These are phyloP conservation scores for Irpex sp. DNA, from an alignment of 1,284 basidiomycete species.

Conservation along the genomic window DNA sequence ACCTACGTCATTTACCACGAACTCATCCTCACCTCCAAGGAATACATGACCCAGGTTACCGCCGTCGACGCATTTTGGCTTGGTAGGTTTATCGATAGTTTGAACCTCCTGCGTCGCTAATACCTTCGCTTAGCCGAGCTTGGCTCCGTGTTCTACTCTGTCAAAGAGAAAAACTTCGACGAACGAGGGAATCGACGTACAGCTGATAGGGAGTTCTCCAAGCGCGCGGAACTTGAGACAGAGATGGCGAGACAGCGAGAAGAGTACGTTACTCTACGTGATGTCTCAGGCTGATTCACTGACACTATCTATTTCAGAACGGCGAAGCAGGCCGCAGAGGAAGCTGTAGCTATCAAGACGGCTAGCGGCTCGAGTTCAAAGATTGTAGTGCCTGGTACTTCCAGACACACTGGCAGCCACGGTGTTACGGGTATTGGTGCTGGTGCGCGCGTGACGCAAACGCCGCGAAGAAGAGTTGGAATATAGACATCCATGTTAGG, in stretches of 20 bases:
- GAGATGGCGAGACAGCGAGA: conserved; percentile 87
- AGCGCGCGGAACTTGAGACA: conserved; percentile 84
- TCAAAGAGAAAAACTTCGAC: conserved; percentile 94
- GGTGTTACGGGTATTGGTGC: conserved; percentile 50
- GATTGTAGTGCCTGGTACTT: conserved; percentile 79
- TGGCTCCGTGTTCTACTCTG: conserved; percentile 92
- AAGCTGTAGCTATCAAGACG: conserved; percentile 57
- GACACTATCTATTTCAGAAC: conserved; percentile 36
- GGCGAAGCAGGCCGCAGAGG: conserved; percentile 63
- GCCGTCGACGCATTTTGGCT: conserved; percentile 96
- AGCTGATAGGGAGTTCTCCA: conserved; percentile 86
- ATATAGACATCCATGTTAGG: conserved; percentile 10
- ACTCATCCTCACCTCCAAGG: conserved; percentile 89
- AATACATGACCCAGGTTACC: conserved; percentile 97
- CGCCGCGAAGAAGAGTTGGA: conserved; percentile 51
- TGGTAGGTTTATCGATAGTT: conserved; percentile 41
- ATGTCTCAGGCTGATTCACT: neutral
- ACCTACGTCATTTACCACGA: conserved; percentile 98
- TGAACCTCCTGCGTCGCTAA: neutral
- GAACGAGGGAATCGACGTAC: conserved; percentile 70
- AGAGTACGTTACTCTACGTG: conserved; percentile 55
- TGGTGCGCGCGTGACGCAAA: conserved; percentile 58
- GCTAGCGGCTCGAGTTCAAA: conserved; percentile 57
- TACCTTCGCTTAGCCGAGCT: conserved; percentile 65
- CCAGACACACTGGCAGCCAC: conserved; percentile 49